Base-by-base conservation (phyloP, 441 rosid species). In the Euphorbia schlechtendalii region DNA sequence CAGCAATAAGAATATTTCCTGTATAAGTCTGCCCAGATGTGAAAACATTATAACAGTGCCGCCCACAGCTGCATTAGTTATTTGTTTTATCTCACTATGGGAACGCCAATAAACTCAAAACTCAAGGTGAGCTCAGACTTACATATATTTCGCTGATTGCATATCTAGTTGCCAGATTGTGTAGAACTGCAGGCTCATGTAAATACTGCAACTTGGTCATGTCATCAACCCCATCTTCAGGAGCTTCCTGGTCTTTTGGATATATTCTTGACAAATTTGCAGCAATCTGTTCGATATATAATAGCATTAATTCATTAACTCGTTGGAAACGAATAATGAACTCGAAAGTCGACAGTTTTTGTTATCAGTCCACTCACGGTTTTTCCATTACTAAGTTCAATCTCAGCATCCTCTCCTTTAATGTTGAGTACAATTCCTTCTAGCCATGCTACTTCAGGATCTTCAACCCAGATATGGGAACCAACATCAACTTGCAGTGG, bases 1-100 rank as follows among this genome's bases (percentile, higher is more conserved):
- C 74, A 67, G 98, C 94, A 43, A 92, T 88, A 67, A 92, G 94
- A 79, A 92, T 90, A 74, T 86, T 82, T 68, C 98, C 98, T 15
- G 82, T 82, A 76, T 85, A 90, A 69, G 96, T 86, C 96, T 92
- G 88, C 78, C 84, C 81, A 68, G 78, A 82, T 76, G 77, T 74
- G 80, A 78, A 70, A 77, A 77, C 38, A 76, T 79, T 76, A 75
- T 71, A 76, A 74, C 53, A 77, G 56, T 69, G 71, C 74, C 71
- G 62, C 68, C 75, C 74, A 55, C 67, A 65, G 74, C 74, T 72
- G 74, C 71, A 56, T 67, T 63, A 70, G 69, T 61, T 59, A 64
- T 70, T 28, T 64, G 67, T 49, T 71, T 74, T 51, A 67, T 59
- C 77, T 69, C 70, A 79, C 43, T 43, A 67, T 58, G 66, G 64